Conservation (phyloP, 441 rosid genomes). For the Brassica balearica region DNA sequence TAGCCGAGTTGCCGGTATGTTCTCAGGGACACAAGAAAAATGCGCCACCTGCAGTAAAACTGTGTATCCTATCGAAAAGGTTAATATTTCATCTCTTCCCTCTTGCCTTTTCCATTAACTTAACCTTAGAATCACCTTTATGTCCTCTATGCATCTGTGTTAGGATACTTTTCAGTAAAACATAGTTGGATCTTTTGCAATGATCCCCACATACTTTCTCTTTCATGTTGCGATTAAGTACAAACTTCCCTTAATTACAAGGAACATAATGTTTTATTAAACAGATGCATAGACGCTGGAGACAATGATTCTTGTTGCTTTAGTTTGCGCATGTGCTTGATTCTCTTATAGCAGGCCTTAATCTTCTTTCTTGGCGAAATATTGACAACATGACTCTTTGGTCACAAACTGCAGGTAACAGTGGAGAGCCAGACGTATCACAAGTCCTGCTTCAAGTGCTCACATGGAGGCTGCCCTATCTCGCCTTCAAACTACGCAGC, state of each 20-base stretch:
- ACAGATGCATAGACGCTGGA: slow-evolving; percentile 1
- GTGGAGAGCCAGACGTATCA: slow-evolving; percentile 91
- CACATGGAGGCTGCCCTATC: slow-evolving; percentile 87
- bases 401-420: slow-evolving; percentile 59
- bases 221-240: not conserved
- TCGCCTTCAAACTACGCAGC: slow-evolving; percentile 95
- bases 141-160: not conserved
- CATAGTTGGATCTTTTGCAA: not conserved
- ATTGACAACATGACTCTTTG: slow-evolving; percentile 12
- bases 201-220: not conserved
- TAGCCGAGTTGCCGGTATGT: slow-evolving; percentile 93
- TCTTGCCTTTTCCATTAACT: not conserved
- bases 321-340: slow-evolving; percentile 4
- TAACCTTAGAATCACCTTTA: not conserved
- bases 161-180: not conserved
- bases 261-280: not conserved
- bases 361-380: not conserved
- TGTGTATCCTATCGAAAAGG: slow-evolving; percentile 96
- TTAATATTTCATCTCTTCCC: slow-evolving; percentile 28
- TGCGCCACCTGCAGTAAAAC: slow-evolving; percentile 94
- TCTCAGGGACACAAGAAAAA: slow-evolving; percentile 93
- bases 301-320: not conserved
- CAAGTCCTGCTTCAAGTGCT: slow-evolving; percentile 95
- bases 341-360: not conserved
- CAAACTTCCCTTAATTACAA: not conserved